Evolutionary conservation across 2,329 filamentous ascomycete genomes (phyloP), one percentile per base, ranked within the genome.

Genomic region (Nannizzia gypsea): DNA sequence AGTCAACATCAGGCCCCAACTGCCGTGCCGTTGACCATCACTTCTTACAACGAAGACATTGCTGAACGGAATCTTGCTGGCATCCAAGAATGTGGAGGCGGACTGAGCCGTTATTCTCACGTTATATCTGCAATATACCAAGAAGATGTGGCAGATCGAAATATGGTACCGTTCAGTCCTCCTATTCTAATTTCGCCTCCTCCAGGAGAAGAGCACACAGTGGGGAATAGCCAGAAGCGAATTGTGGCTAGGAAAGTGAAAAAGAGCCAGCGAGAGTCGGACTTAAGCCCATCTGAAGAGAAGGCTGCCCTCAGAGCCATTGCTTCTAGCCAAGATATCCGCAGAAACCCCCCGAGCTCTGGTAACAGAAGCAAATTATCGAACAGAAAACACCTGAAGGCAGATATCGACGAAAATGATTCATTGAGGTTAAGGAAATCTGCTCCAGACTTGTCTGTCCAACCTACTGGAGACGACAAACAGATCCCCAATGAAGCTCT

Each of bases 1-100:
- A 67, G 67, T 4, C 64, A 68, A 38, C 70, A 66, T 38, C 60
- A 66, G 28, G 60, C 60, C 52, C 48, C 66, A n/a, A 54, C 13
- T 6, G 13, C 15, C 17, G 62, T 71, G 28, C 71, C 71, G 8
- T 70, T 71, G 2, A 67, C 65, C 4, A 68, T 65, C 4, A 68
- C 66, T 17, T 70, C 71, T 9, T 76, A 73, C 63, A 76, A 76
- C 54, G 74, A 76, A 65, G 72, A 76, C 63, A 67, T 76, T 58
- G 74, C 74, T 3, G 74, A 76, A 61, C 71, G 74, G 24, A 76
- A 76, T 57, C 67, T 63, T 28, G 17, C 22, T 2, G 15, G 17
- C 36, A 6, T 34, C n/a, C 56, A 58, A 8, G 11, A 8, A 42
- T 34, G 6, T 5, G 15, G 13, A 36, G 24, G 22, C 13, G 15